Conservation (phyloP, 1,284 basidiomycete genomes). For the Phellopilus nigrolimitatus region DNA sequence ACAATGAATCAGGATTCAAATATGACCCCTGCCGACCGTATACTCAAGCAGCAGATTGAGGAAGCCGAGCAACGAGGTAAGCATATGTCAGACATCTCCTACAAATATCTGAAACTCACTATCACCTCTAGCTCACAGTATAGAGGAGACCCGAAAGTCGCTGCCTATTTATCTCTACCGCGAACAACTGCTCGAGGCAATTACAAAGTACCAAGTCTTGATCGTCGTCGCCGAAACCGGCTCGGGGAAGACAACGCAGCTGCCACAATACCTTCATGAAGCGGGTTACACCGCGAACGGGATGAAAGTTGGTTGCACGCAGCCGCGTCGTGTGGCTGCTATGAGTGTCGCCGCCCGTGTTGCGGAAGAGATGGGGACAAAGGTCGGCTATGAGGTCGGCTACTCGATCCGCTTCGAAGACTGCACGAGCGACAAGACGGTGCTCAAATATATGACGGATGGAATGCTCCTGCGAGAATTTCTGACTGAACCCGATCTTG, state of each 20-base stretch:
- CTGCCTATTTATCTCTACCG: conserved; percentile 87
- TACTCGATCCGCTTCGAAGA: conserved; percentile 99
- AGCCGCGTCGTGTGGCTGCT: conserved; percentile 96
- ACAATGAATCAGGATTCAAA: conserved; percentile 63
- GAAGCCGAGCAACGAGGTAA: conserved; percentile 87
- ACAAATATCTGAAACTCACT: conserved; percentile 11
- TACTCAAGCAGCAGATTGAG: conserved; percentile 85
- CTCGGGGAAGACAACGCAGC: conserved; percentile 97
- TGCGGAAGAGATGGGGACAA: conserved; percentile 96
- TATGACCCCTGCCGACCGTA: conserved; percentile 83
- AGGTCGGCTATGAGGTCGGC: conserved; percentile 95
- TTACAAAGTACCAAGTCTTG: conserved; percentile 86
- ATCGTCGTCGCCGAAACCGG: conserved; percentile 94
- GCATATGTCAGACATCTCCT: conserved; percentile 24
- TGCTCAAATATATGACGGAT: conserved; percentile 98
- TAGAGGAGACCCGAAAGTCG: conserved; percentile 88
- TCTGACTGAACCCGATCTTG: conserved; percentile 91
- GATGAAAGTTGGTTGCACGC: conserved; percentile 93
- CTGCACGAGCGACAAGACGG: conserved; percentile 96
- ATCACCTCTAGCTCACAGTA: conserved; percentile 62
- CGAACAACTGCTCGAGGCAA: conserved; percentile 83
- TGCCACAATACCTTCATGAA: conserved; percentile 97
- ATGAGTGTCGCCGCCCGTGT: conserved; percentile 99
- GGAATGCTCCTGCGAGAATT: conserved; percentile 97
- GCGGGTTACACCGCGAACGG: conserved; percentile 91